phyloP scores from a whole-genome alignment of 495 filamentous ascomycete species.

The Penicillium atrosanguineum region DNA sequence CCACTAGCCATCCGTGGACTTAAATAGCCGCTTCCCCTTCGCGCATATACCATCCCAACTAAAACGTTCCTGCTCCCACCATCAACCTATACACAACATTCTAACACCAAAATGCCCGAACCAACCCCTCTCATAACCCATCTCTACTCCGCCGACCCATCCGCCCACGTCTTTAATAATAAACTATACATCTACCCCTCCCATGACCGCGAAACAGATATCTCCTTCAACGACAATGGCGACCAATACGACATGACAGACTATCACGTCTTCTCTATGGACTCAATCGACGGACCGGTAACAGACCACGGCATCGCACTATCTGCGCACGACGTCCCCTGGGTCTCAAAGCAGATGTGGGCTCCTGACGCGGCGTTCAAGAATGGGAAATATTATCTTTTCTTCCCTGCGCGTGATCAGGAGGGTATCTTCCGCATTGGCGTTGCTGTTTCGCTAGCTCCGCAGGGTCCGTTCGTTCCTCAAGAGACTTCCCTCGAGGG shows the following conservation, averaged over 20 bases:
- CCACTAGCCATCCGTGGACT: background rate
- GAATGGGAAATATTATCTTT: slow-evolving; percentile 50
- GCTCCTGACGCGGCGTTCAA: slow-evolving; percentile 46
- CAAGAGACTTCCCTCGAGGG: slow-evolving; percentile 35
- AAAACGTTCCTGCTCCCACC: background rate
- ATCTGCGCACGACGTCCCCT: slow-evolving; percentile 37
- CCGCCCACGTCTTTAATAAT: slow-evolving; percentile 48
- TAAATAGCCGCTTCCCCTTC: background rate
- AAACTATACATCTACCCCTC: slow-evolving; percentile 53
- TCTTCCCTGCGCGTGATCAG: slow-evolving; percentile 48
- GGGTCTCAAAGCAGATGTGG: slow-evolving; percentile 48
- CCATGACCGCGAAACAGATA: slow-evolving; percentile 40
- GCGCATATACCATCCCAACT: background rate
- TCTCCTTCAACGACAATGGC: slow-evolving; percentile 71
- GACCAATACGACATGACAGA: slow-evolving; percentile 76
- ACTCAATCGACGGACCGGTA: slow-evolving; percentile 33
- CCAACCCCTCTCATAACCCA: slow-evolving; percentile 55
- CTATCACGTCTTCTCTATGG: slow-evolving; percentile 51
- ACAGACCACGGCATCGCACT: slow-evolving; percentile 46
- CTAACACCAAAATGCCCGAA: background rate
- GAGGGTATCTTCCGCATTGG: slow-evolving; percentile 61
- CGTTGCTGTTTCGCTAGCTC: slow-evolving; percentile 41
- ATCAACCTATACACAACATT: background rate
- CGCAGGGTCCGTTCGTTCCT: slow-evolving; percentile 46
- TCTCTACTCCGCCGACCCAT: slow-evolving; percentile 62